Evolutionary conservation across 768 basidiomycete species (phyloP), one percentile per base, ranked within the genome.

Genomic region (Pholiota molesta): DNA sequence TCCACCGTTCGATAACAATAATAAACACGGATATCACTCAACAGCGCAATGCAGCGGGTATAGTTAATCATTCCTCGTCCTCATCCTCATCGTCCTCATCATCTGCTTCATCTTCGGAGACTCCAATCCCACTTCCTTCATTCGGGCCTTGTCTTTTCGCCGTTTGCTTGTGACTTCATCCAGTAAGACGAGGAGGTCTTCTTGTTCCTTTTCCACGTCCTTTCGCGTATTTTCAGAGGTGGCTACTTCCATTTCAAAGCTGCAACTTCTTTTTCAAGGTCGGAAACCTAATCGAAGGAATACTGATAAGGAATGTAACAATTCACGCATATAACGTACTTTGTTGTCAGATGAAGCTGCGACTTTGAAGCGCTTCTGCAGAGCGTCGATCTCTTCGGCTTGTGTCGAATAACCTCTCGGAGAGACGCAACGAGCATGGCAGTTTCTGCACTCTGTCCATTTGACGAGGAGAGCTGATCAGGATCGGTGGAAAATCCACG

Each of bases 191-290:
- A 99, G 79, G 52, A 99, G 73, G 74, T 99, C 97, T 72, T 98
- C 97, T 68, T 98, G 96, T 73, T 99, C 97, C 75, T 95, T 96
- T 74, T 97, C 95, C 23, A 88, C 86, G 9, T 97, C 95, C 66
- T 85, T 89, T 53, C 85, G 83, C 71, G 89, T 91, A 59, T 80
- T 82, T 66, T 90, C 84, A 9, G 87, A 79, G 1, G 75, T 76
- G 45, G 75, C 73, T 8, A 94, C 72, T 57, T 86, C 74, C 14
- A 72, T 28, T 83, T 76, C 21, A 92, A 71, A 4, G 73, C 71
- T 5, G 76, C 68, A 8, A 90, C 69, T 67, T 85, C 82, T 8
- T 69, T 75, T 29, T 81, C 79, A 35, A 89, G 73, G 8, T 77
- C 72, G 9, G 78, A 70, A 45, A 81, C 59, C 86, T 88, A 62